phyloP scores from a whole-genome alignment of 805 yeast genomes.

The Starmera dryadoides region DNA sequence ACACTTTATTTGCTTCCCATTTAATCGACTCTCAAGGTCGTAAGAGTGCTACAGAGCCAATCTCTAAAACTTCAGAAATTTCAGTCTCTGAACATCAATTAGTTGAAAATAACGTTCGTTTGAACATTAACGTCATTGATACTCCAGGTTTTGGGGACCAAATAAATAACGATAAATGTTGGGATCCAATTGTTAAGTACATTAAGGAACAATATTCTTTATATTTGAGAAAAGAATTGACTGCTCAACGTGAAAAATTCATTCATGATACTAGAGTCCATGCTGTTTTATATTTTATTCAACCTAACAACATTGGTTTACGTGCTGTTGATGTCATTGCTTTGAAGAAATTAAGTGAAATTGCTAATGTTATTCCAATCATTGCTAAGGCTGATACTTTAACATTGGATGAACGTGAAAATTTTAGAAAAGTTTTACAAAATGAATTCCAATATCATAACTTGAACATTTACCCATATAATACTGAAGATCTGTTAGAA shows the following conservation, averaged over 20 bases:
- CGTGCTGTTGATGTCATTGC: conserved; percentile 78
- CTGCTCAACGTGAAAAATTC: conserved; percentile 82
- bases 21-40: conserved; percentile 73
- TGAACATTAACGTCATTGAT: conserved; percentile 84
- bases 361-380: conserved; percentile 90
- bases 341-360: conserved; percentile 76
- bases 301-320: conserved; percentile 84
- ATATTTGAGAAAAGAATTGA: conserved; percentile 86
- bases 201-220: conserved; percentile 92
- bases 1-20: conserved; percentile 83
- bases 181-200: conserved; percentile 94
- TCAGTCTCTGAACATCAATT: conserved; percentile 62
- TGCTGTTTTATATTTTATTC: conserved; percentile 84
- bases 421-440: conserved; percentile 71
- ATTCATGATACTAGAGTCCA: conserved; percentile 89
- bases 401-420: conserved; percentile 76
- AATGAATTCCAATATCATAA: conserved; percentile 66
- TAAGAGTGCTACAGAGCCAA: conserved; percentile 56
- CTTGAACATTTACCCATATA: conserved; percentile 80
- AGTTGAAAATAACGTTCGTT: conserved; percentile 79
- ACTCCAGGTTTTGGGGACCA: conserved; percentile 99
- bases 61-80: conserved; percentile 83
- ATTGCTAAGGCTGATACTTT: conserved; percentile 91
- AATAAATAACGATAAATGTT: conserved; percentile 88
- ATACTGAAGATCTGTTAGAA: conserved; percentile 56